phyloP scores from a whole-genome alignment of 2,329 filamentous ascomycete genomes.

The Tolypocladium nubicola region DNA sequence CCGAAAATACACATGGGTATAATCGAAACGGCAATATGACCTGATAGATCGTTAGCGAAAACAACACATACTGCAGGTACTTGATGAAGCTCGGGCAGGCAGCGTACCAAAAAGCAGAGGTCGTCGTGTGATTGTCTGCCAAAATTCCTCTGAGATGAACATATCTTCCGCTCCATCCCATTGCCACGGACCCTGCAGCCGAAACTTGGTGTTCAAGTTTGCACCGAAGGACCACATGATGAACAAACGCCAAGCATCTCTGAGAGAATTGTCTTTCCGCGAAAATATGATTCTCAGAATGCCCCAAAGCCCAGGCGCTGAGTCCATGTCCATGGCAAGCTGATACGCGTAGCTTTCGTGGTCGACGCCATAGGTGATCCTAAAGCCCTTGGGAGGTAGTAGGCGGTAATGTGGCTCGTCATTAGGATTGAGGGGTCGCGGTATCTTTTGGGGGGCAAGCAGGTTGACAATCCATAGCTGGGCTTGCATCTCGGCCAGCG shows the following conservation, averaged over 20 bases:
- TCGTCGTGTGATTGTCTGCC: conserved; percentile 11
- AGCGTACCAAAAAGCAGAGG: conserved; percentile 10
- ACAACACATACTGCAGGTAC: no score
- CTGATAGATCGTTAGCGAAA: no score
- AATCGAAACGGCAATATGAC: no score
- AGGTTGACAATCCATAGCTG: conserved; percentile 30
- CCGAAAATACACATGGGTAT: no score
- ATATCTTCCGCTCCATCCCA: conserved; percentile 15
- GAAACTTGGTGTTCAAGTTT: conserved; percentile 32
- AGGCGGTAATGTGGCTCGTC: conserved; percentile 29
- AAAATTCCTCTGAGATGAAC: conserved; percentile 11
- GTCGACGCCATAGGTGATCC: conserved; percentile 30
- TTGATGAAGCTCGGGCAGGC: no score
- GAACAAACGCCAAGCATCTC: conserved; percentile 6
- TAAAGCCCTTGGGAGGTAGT: conserved; percentile 13
- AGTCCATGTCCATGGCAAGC: conserved; percentile 30
- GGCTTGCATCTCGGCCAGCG: conserved; percentile 33
- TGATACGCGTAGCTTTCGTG: conserved; percentile 37
- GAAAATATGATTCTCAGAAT: conserved; percentile 10
- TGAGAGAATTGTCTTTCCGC: no score
- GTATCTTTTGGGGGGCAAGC: conserved; percentile 10
- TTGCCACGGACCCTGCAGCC: conserved; percentile 26
- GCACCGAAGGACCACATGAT: conserved; percentile 29
- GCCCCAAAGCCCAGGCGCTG: conserved; percentile 22
- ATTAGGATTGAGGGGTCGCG: conserved; percentile 13